Conservation (phyloP, 208 protist genomes). For the Borovskyia barvae region DNA sequence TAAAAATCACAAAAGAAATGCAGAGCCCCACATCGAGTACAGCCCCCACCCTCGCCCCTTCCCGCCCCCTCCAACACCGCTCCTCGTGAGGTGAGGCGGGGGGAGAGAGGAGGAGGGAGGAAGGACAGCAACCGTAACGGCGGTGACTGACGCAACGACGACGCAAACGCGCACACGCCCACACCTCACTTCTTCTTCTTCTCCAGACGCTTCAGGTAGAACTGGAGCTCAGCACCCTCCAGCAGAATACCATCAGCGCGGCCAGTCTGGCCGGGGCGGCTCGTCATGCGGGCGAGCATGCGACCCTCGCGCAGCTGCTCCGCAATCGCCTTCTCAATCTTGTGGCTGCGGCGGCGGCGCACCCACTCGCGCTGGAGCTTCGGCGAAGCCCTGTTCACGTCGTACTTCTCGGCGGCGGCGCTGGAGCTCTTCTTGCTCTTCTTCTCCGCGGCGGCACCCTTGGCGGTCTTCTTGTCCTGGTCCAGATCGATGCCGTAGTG, state of each 20-base stretch:
- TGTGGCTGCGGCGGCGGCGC: constrained; percentile 58
- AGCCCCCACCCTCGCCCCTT: too few relatives aligned
- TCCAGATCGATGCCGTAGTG: constrained; percentile 96
- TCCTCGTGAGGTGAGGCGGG: too few relatives aligned
- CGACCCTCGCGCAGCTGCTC: constrained; percentile 95
- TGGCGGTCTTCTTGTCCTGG: constrained; percentile 76
- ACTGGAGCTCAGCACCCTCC: constrained; percentile 99
- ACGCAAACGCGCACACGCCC: background rate
- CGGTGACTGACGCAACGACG: background rate
- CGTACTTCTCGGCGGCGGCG: constrained; percentile 64
- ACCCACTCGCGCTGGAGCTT: constrained; percentile 80
- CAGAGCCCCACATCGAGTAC: too few relatives aligned
- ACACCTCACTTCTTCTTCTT: constrained; percentile 97
- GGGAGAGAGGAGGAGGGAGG: background rate
- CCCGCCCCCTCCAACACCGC: too few relatives aligned
- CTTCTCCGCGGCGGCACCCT: constrained; percentile 31
- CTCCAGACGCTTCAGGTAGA: constrained; percentile 98
- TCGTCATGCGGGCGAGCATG: constrained; percentile 94
- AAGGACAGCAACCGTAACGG: background rate
- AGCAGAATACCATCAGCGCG: constrained; percentile 98
- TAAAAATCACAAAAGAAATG: too few relatives aligned
- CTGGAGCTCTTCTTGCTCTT: constrained; percentile 64
- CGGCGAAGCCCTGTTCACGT: constrained; percentile 64
- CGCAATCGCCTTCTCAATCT: constrained; percentile 82
- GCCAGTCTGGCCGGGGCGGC: constrained; percentile 98